Evolutionary conservation across 2,329 filamentous ascomycete species (phyloP).

Genomic region (Pestalotiopsis sp.): DNA sequence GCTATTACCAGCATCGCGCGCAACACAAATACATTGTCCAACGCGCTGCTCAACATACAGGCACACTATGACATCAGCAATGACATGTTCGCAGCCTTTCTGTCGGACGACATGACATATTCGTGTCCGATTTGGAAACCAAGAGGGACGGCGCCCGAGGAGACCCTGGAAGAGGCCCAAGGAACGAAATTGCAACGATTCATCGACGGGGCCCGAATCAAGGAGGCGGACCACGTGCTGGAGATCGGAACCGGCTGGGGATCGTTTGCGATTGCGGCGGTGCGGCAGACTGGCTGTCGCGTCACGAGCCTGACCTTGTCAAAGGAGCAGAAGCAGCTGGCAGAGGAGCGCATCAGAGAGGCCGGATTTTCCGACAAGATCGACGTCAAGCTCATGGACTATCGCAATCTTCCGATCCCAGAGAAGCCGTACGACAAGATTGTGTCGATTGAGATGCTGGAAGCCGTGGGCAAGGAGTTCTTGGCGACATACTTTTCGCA

Average conservation of each 20-base stretch:
- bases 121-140: constrained; percentile 70
- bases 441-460: constrained; percentile 78
- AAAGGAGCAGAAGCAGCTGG: constrained; percentile 69
- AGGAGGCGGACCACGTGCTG: constrained; percentile 67
- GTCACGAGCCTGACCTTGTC: constrained; percentile 72
- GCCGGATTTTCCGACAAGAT: constrained; percentile 65
- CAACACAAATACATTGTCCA: constrained; percentile 59
- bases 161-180: constrained; percentile 68
- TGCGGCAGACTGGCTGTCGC: constrained; percentile 65
- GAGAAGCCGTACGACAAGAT: constrained; percentile 68
- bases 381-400: constrained; percentile 69
- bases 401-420: constrained; percentile 62
- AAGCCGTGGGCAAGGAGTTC: constrained; percentile 72
- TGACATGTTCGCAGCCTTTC: constrained; percentile 74
- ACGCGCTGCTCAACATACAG: constrained; percentile 66
- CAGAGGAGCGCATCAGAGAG: constrained; percentile 64
- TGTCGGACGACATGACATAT: constrained; percentile 78
- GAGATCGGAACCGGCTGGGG: constrained; percentile 81
- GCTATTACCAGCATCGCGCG: constrained; percentile 61
- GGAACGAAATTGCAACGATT: constrained; percentile 68
- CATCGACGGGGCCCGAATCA: constrained; percentile 66
- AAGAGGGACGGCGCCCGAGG: constrained; percentile 42
- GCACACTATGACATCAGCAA: constrained; percentile 80
- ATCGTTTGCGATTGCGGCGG: constrained; percentile 72
- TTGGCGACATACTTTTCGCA: constrained; percentile 69